These are phyloP conservation scores for Mycena maculata DNA, from an alignment of 768 basidiomycete species.

Conservation along the genomic window DNA sequence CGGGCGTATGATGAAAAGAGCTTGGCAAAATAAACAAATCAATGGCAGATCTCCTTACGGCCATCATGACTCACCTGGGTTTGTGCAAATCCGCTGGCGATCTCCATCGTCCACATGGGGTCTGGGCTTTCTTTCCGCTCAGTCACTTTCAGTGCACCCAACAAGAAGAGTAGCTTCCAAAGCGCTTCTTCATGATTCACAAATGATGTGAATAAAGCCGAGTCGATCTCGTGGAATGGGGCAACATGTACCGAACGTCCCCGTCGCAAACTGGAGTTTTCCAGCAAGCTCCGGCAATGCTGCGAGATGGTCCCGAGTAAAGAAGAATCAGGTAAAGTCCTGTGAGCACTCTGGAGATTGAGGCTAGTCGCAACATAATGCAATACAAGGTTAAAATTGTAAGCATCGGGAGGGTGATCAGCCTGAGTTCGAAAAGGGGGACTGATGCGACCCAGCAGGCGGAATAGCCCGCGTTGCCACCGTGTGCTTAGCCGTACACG, in stretches of 20 bases:
- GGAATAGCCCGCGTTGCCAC: background rate
- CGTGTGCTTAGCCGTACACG: no score
- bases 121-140: background rate
- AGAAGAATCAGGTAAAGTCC: background rate
- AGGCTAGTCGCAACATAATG: conserved; percentile 1
- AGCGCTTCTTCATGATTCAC: background rate
- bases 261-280: conserved; percentile 5
- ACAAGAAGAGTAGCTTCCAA: background rate
- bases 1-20: background rate
- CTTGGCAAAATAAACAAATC: background rate
- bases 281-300: background rate
- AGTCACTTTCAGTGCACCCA: conserved; percentile 1
- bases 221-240: background rate
- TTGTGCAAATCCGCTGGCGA: background rate
- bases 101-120: background rate
- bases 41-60: background rate
- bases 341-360: background rate
- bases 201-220: background rate
- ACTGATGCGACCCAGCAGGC: background rate
- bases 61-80: background rate
- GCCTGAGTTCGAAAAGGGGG: background rate
- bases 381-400: background rate
- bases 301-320: background rate
- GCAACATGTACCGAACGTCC: background rate
- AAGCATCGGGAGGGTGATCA: background rate